Conservation (phyloP, 1,139 yeast genomes). For the Arxiozyma slooffiae region DNA sequence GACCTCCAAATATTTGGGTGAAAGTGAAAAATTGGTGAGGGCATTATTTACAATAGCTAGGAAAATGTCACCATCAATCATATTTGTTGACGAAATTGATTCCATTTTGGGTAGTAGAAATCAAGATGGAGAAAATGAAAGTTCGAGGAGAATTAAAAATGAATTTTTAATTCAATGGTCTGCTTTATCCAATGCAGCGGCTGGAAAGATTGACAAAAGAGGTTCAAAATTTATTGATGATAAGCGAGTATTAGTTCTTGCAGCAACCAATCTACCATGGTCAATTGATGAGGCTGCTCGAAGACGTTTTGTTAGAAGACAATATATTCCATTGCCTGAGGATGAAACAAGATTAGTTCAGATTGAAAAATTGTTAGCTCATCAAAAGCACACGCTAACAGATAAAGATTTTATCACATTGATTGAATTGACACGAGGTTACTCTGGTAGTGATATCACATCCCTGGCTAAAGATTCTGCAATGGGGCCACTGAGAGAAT, state of each 20-base stretch:
- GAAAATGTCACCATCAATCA: constrained; percentile 83
- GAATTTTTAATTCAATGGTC: constrained; percentile 96
- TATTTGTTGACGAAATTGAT: constrained; percentile 94
- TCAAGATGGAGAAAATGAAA: constrained; percentile 73
- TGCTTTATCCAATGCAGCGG: constrained; percentile 86
- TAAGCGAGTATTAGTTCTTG: constrained; percentile 70
- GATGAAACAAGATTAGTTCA: constrained; percentile 70
- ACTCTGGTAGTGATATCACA: constrained; percentile 89
- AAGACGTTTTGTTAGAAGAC: constrained; percentile 84
- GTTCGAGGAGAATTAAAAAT: constrained; percentile 82
- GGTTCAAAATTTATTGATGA: constrained; percentile 37
- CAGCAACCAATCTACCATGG: constrained; percentile 98
- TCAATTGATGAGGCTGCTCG: constrained; percentile 97
- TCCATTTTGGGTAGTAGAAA: constrained; percentile 75
- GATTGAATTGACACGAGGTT: constrained; percentile 61
- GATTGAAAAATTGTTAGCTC: constrained; percentile 54
- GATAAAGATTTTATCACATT: constrained; percentile 55
- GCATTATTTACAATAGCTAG: constrained; percentile 81
- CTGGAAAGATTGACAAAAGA: constrained; percentile 39
- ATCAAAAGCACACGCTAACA: constrained; percentile 65
- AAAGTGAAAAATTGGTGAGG: constrained; percentile 84
- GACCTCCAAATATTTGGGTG: constrained; percentile 88
- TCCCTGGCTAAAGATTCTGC: constrained; percentile 97
- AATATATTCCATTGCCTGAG: constrained; percentile 92
- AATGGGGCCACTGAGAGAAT: constrained; percentile 88